A percentile compares a stretch with the other conserved stretches of the same genome.
phyloP scores from a whole-genome alignment of 345 rosid species.

The Hypericum androsaemum region DNA sequence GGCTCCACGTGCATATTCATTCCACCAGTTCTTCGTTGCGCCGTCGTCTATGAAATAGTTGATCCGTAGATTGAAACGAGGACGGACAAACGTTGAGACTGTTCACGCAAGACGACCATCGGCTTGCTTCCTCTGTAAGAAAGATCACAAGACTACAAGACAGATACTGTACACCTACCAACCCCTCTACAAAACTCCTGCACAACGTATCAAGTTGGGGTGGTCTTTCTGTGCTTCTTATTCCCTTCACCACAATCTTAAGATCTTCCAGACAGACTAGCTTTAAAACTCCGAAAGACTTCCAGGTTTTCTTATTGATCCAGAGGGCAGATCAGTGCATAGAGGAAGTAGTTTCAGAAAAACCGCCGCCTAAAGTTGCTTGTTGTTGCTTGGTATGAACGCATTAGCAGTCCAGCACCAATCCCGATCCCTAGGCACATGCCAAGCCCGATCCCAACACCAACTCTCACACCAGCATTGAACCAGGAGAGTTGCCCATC shows the following conservation, averaged over 20 bases:
- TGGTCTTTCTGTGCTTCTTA: neutral
- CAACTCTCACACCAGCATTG: constrained; percentile 90
- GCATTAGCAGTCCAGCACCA: constrained; percentile 93
- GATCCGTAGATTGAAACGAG: too few relatives aligned
- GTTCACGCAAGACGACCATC: constrained; percentile 7
- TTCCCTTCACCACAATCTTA: constrained; percentile 10
- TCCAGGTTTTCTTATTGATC: constrained; percentile 2
- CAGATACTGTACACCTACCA: constrained; percentile 17
- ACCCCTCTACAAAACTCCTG: constrained; percentile 25
- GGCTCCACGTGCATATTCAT: neutral
- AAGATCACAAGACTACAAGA: constrained; percentile 6
- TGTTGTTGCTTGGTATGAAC: constrained; percentile 89
- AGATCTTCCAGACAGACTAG: constrained; percentile 19
- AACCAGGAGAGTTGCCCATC: constrained; percentile 91
- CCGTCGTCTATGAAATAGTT: too few relatives aligned
- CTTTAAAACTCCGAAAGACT: constrained; percentile 18
- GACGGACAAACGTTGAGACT: too few relatives aligned
- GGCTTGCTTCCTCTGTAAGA: constrained; percentile 4
- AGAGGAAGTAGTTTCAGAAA: constrained; percentile 27
- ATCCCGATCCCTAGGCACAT: constrained; percentile 86
- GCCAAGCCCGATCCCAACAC: constrained; percentile 93
- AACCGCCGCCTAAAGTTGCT: constrained; percentile 84
- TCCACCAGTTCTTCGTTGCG: too few relatives aligned
- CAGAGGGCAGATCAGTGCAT: neutral
- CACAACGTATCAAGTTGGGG: constrained; percentile 7